Conservation (phyloP, 2,329 filamentous ascomycete species). For the Botrytis elliptica region DNA sequence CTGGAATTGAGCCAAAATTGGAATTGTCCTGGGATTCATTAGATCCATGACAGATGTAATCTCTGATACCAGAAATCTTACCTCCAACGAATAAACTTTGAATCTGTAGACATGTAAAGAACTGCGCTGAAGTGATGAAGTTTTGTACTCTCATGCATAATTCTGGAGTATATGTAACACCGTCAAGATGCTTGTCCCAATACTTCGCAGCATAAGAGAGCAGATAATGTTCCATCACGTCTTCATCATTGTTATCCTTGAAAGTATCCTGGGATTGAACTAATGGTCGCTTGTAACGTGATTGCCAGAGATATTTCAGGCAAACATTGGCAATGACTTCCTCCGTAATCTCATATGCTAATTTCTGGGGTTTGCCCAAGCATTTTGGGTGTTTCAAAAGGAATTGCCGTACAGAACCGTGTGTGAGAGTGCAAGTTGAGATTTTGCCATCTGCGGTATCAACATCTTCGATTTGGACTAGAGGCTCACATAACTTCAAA, state of each 20-base stretch:
- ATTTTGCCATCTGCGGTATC: no score
- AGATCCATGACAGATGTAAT: not conserved
- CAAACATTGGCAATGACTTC: slow-evolving; percentile 15
- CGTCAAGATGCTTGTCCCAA: slow-evolving; percentile 9
- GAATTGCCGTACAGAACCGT: no score
- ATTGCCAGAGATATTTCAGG: slow-evolving; percentile 15
- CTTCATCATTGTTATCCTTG: no score
- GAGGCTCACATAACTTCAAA: no score
- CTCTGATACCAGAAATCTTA: not conserved
- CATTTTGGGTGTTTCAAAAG: no score
- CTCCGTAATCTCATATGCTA: not conserved
- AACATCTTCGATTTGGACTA: no score
- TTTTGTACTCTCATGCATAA: not conserved
- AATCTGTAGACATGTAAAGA: slow-evolving; percentile 8
- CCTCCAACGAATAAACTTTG: slow-evolving; percentile 15
- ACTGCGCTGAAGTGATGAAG: not conserved
- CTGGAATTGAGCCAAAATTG: not conserved
- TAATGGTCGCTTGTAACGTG: no score
- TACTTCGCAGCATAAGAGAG: slow-evolving; percentile 12
- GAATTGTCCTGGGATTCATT: not conserved
- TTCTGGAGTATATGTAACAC: not conserved
- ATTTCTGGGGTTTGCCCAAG: no score
- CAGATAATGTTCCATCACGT: slow-evolving; percentile 2
- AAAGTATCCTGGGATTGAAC: no score
- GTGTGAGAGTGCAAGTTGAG: no score